Base-by-base conservation (phyloP, 306 rosid species). In the Abrus precatorius region DNA sequence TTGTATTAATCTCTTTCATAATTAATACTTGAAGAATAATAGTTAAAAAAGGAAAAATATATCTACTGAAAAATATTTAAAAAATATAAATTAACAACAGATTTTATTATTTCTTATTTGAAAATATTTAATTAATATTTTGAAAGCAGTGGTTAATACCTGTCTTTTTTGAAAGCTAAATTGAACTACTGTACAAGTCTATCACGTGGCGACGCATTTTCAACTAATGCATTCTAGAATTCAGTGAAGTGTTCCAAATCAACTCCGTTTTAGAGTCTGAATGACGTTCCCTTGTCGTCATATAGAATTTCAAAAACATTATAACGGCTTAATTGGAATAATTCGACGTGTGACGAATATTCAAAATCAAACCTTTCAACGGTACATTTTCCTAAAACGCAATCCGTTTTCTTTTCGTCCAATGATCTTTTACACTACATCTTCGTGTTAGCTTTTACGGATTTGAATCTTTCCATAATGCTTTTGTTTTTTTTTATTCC, bases 341-440 rank as follows among this genome's bases (percentile, higher is more conserved):
- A 1, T 20, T 20, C 20, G 79, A 74, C 86, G 13, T 28, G 47
- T 34, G 72, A 62, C 7, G 54, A 68, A 80, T 69, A 81, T 75
- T 75, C 78, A 79, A 82, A 34, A 60, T 41, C 40, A 64, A 64
- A 62, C 82, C 78, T n/a, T 70, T 47, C 70, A 75, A 86, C 86
- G 84, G 89, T 65, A 72, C 84, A 70, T 55, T 83, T 75, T 61
- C 73, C 84, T 20, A 13, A 69, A 61, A 48, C 70, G 6, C 38
- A 20, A 56, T 4, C 45, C 10, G 5, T 9, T 11, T 72, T n/a
- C 1, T 20, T 12, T 8, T 63, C 33, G 14, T 3, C 10, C 53
- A 28, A 78, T 29, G 20, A 4, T 55, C 47, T 59, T 9, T 64
- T 69, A 1, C 6, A n/a, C 20, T 20, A 9, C 5, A 20, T 29